Base-by-base conservation (phyloP, 345 rosid genomes). In the Euphorbia tirucalli region DNA sequence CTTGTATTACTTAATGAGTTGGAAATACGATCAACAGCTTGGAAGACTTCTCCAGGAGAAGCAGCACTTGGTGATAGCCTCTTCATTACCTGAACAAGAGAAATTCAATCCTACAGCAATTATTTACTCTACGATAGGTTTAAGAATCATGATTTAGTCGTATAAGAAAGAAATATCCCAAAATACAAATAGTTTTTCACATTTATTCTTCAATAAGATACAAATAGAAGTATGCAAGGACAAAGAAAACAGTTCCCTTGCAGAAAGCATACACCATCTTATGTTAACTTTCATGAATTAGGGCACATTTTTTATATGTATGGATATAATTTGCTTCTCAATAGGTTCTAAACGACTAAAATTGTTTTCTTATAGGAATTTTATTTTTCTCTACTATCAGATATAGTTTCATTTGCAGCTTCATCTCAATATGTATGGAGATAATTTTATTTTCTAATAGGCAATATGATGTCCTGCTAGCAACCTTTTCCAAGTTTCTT, bases 71-170 rank as follows among this genome's bases (percentile, higher is more conserved):
- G n/a, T 15, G 31, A 41, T 19, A 21, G 31, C 37, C 43, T 70
- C 59, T 75, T 69, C n/a, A 55, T 70, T 52, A 71, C 78, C 83
- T 79, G 50, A 61, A 68, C 10, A 65, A 49, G 72, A 63, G n/a
- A 71, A 77, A 39, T 60, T 55, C 31, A 64, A 60, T 60, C 35
- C 59, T 52, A 21, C 44, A 37, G 19, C n/a, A 41, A 68, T 19
- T 13, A 63, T 46, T 63, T 58, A 44, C 27, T 46, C 43, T 35
- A 46, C n/a, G 18, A 37, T 22, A 57, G 19, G 31, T 57, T n/a
- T 13, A 28, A 60, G 24, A 32, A 32, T 37, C 62, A 27, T 0
- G 19, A 46, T 22, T 28, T 44, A 13, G 16, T 14, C 16, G n/a
- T 46, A 65, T 46, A 22, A 27, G 27, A 48, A 16, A 48, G 44